Base-by-base conservation (phyloP, 202 grass and related monocot genomes). In the Carex arenaria region DNA sequence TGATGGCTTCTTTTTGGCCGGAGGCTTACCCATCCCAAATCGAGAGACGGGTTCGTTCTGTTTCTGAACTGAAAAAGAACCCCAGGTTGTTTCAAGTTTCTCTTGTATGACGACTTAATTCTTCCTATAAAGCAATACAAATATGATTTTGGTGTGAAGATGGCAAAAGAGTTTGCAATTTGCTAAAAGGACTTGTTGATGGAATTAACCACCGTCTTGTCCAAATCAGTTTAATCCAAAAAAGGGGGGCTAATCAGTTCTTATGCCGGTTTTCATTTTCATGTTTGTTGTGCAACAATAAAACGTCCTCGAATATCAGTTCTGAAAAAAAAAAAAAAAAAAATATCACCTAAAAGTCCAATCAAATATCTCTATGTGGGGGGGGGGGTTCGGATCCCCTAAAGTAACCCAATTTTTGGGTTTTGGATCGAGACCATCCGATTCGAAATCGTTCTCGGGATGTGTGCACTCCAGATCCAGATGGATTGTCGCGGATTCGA, bases 11-110 rank as follows among this genome's bases (percentile, higher is more conserved):
- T 95, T 95, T 89, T 94, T 98, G 52, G 75, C 83, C 31, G 90
- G 85, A 85, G 87, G 87, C 80, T 98, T 98, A 10, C 95, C 95
- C 95, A 98, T 98, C 80, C 30, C 30, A 32, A 38, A 32, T 31
- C 7, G 19, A 76, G 71, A 76, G 23, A 55, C 3, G 10, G 7
- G 1, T 52, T 49, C 3, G 4, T 52, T 49, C 0, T 75, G 9
- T 73, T 43, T 73, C 69, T 51, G 69, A 51, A 73, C 18, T 73
- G 40, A 73, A 51, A 42, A 51, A 20, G 40, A 45, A 73, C 36
- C 40, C 17, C 11, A 75, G 23, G 22, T 4, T 67, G 66, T 69
- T 42, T 69, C 32, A 67, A 67, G 12, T 47, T 65, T 23, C 67
- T 71, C 18, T 71, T 71, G 3, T 71, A 47, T n/a, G 4, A 19